Evolutionary conservation across 23 red algal species (phyloP).

Genomic region (Agarophyton chilense): DNA sequence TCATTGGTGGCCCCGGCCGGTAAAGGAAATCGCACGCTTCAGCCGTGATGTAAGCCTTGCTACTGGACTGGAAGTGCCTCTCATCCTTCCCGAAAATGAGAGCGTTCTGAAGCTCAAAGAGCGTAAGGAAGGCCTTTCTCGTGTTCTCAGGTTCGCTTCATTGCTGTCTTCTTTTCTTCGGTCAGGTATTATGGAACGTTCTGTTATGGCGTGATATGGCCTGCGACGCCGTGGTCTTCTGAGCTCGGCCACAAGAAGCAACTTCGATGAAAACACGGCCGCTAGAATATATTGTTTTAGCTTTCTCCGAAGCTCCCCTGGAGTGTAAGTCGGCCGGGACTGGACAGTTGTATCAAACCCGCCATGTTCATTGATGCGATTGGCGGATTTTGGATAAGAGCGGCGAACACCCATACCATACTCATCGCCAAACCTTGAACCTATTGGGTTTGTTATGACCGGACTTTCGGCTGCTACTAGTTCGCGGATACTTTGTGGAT

Average conservation of each 20-base stretch:
- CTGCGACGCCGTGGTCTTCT: not conserved
- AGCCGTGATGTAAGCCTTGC: slow-evolving; percentile 10
- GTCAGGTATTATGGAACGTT: not conserved
- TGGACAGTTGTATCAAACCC: not conserved
- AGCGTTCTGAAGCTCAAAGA: not conserved
- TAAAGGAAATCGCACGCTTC: slow-evolving; percentile 12
- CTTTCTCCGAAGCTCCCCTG: not conserved
- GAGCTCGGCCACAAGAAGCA: slow-evolving; percentile 3
- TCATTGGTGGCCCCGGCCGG: not conserved
- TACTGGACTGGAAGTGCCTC: not conserved
- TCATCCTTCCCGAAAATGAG: not conserved
- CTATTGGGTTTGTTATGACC: not conserved
- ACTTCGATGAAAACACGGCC: not conserved
- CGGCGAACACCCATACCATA: not conserved
- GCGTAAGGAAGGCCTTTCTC: not conserved
- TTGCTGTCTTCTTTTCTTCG: not conserved
- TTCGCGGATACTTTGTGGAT: not conserved
- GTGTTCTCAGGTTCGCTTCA: not conserved
- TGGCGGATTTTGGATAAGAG: too few relatives aligned
- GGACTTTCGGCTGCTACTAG: not conserved
- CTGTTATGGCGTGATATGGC: not conserved
- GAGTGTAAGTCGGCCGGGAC: not conserved
- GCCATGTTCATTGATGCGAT: not conserved
- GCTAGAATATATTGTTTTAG: not conserved
- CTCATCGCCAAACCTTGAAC: not conserved